Evolutionary conservation across 495 filamentous ascomycete genomes (phyloP), one percentile per base, ranked within the genome.

Genomic region (Daldinia concentrica): DNA sequence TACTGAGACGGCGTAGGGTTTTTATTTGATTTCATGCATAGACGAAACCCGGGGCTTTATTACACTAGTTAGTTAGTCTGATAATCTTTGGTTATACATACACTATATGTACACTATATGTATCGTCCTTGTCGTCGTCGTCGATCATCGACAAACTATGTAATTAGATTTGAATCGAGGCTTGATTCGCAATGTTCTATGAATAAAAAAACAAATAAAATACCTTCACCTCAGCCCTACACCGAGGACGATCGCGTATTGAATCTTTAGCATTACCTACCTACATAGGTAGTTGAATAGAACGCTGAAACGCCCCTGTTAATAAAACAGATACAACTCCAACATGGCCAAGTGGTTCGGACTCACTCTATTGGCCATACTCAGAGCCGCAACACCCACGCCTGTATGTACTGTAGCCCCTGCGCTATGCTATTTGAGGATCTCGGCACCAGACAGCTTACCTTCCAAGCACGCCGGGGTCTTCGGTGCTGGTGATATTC

Each of bases 321-420:
- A 61, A 64, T 71, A 58, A 66, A 62, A 62, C 32, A 45, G 57
- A 61, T 17, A 45, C 12, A 27, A 24, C 32, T 36, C 45, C 45
- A 68, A 34, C 56, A 66, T 54, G 56, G 22, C 54, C 30, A 50
- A 30, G 43, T 36, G 55, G 12, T 30, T 45, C 29, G 68, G 37
- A 2, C 24, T 45, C 59, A 34, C n/a, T n/a, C 34, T 55, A 65
- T 72, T 69, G 57, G 58, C 57, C 30, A 73, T 22, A 65, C 70
- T 62, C 43, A 73, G 65, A 73, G 71, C 71, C 71, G 70, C 70
- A 73, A 65, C 41, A 62, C 32, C 30, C 48, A 43, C 43, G 64
- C 58, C 34, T n/a, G n/a, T n/a, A n/a, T n/a, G n/a, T n/a, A n/a
- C n/a, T n/a, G 15, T 22, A 57, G 39, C 61, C 70, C 70, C 70